Evolutionary conservation across 2,329 filamentous ascomycete species (phyloP), one percentile per base, ranked within the genome.

Genomic region (Alternaria hordeiaustralica): DNA sequence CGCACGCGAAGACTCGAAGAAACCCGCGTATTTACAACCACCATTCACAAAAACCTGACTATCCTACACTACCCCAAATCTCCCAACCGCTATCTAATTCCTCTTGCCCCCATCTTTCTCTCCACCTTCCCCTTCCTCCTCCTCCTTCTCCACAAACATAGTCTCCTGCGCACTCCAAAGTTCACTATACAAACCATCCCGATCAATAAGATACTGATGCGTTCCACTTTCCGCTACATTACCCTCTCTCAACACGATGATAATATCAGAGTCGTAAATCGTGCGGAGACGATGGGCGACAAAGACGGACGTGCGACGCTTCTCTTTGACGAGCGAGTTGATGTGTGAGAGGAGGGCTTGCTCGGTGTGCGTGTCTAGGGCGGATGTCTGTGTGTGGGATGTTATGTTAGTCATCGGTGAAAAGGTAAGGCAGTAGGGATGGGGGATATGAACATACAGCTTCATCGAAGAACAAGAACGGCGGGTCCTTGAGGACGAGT

Each of bases 381-480:
- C 94, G 51, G 92, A 95, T 0, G 94, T 97, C 72, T 87, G 36
- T n/a, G 33, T n/a, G 33, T 9, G 33, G 23, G 0, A 12, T 11
- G 1, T 18, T 8, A 13, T 26, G 57, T 66, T 61, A 64, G 58
- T 7, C 4, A 41, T 68, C 59, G 13, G 7, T 30, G 18, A 41
- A 30, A 46, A 10, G 25, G 15, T 11, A 56, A 25, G 6, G 21
- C 6, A 11, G 21, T 25, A 28, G 13, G 7, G 15, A n/a, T 49
- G 25, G 23, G 6, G 7, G 15, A 25, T 56, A 28, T 7, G 26
- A 7, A 83, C 85, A 70, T 82, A 87, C 86, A 51, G 94, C 95
- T 84, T 97, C 94, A 70, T 97, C 94, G 72, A 97, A 97, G 86
- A 97, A 97, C 1, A 97, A 83, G 26, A 97, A 82, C 2, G 93